phyloP scores from a whole-genome alignment of 164 flowering plant species.

The Sedum album region DNA sequence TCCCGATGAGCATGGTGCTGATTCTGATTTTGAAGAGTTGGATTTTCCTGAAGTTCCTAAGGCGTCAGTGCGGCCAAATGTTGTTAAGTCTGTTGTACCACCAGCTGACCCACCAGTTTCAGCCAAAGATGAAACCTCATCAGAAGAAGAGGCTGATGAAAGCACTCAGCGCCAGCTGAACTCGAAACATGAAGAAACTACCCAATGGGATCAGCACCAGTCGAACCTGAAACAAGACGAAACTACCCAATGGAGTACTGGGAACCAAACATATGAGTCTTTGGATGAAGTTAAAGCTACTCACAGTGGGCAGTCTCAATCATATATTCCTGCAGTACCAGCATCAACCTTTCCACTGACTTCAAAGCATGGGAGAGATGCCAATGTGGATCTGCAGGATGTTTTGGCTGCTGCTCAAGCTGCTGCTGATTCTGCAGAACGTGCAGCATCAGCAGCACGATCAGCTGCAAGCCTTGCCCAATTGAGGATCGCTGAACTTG shows the following conservation, averaged over 20 bases:
- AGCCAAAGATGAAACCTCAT: conserved; percentile 20
- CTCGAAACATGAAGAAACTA: neutral
- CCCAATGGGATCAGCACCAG: neutral
- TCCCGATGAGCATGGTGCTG: conserved; percentile 40
- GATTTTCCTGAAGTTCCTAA: conserved; percentile 88
- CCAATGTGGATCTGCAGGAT: conserved; percentile 62
- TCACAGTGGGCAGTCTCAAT: neutral
- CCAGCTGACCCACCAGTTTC: conserved; percentile 20
- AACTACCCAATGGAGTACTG: conserved; percentile 7
- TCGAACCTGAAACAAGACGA: conserved; percentile 19
- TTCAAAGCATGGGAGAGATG: conserved; percentile 25
- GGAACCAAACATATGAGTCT: neutral
- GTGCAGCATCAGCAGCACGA: conserved; percentile 92
- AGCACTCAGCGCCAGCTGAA: conserved; percentile 12
- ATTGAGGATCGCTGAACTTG: conserved; percentile 62
- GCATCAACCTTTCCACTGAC: conserved; percentile 26
- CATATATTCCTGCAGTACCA: conserved; percentile 14
- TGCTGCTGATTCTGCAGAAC: conserved; percentile 89
- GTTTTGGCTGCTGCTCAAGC: conserved; percentile 85
- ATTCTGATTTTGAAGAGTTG: conserved; percentile 39
- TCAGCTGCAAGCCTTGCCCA: conserved; percentile 86
- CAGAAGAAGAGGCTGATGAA: conserved; percentile 18
- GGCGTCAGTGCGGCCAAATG: conserved; percentile 28
- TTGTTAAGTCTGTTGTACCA: conserved; percentile 23
- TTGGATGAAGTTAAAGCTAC: neutral